Base-by-base conservation (phyloP, 2,329 filamentous ascomycete genomes). In the Neonectria ditissima region DNA sequence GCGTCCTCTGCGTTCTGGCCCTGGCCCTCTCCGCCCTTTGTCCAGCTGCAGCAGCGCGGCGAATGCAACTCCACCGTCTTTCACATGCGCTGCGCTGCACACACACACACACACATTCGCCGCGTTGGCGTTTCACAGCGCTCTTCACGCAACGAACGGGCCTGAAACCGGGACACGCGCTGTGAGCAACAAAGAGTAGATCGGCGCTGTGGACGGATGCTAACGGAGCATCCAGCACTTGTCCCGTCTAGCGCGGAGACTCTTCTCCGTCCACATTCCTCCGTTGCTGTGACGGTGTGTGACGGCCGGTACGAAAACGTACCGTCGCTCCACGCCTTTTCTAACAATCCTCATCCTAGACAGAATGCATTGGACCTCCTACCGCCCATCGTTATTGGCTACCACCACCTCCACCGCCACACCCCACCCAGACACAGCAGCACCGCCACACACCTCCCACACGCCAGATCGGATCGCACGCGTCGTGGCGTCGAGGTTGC, bases 181-280 rank as follows among this genome's bases (percentile, higher is more conserved):
- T 26, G 44, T 32, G 41, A 48, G 6, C 14, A 3, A 34, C 11
- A 11, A 14, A 14, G 3, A 34, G 13, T 2, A 34, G 32, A 13
- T 34, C 32, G 4, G 24, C 24, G 24, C 24, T 6, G 24, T 26
- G 24, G 16, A 34, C 11, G 32, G 32, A 4, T 4, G 32, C 32
- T 14, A 14, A 14, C 32, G 16, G 13, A 14, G 13, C 32, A 26
- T 26, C 32, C 10, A 37, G 53, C 37, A 45, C 24, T 48, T 20
- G 28, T 45, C 45, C 52, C 41, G 13, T 16, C n/a, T 32, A 37
- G 28, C 28, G 53, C 69, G 69, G 69, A 68, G 48, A 39, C 20
- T 61, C 51, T 30, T 18, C 55, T 71, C 68, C 69, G 66, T 34
- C n/a, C 50, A 16, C 58, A 63, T 69, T 62, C 66, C 47, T 32